These are phyloP conservation scores for Polyporus tsugae DNA, from an alignment of 1,284 basidiomycete genomes.

Conservation along the genomic window DNA sequence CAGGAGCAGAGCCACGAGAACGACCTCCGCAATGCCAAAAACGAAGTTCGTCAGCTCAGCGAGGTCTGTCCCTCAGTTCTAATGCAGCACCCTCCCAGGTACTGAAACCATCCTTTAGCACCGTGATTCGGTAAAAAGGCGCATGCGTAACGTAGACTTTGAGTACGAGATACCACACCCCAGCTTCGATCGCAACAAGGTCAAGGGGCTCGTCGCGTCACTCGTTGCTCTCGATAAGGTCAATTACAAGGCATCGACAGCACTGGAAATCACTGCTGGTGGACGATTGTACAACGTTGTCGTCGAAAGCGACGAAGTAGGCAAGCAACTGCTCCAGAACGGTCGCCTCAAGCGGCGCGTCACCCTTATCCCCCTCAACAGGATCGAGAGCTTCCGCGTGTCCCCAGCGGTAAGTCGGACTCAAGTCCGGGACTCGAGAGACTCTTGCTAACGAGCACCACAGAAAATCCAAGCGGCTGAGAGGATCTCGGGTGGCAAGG, in stretches of 20 bases:
- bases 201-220: constrained; percentile 94
- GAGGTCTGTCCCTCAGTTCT: constrained; percentile 60
- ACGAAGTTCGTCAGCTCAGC: constrained; percentile 64
- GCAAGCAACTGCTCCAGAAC: constrained; percentile 85
- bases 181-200: constrained; percentile 86
- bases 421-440: background rate
- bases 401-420: constrained; percentile 59
- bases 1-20: constrained; percentile 75
- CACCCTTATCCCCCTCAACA: constrained; percentile 94
- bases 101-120: constrained; percentile 52
- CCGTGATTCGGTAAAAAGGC: constrained; percentile 76
- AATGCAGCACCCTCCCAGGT: background rate
- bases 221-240: constrained; percentile 79
- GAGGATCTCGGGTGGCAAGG: constrained; percentile 84
- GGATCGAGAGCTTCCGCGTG: constrained; percentile 82
- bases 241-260: constrained; percentile 85
- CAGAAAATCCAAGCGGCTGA: constrained; percentile 85
- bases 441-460: background rate
- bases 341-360: constrained; percentile 90
- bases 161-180: constrained; percentile 82
- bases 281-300: constrained; percentile 95
- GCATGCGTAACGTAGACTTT: constrained; percentile 84
- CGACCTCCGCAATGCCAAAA: constrained; percentile 64
- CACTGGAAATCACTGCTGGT: constrained; percentile 94
- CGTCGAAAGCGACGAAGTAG: constrained; percentile 90